A percentile compares a stretch with the other conserved stretches of the same genome.
Conservation (phyloP, 495 filamentous ascomycete genomes). For the Pyronema omphalodes region DNA sequence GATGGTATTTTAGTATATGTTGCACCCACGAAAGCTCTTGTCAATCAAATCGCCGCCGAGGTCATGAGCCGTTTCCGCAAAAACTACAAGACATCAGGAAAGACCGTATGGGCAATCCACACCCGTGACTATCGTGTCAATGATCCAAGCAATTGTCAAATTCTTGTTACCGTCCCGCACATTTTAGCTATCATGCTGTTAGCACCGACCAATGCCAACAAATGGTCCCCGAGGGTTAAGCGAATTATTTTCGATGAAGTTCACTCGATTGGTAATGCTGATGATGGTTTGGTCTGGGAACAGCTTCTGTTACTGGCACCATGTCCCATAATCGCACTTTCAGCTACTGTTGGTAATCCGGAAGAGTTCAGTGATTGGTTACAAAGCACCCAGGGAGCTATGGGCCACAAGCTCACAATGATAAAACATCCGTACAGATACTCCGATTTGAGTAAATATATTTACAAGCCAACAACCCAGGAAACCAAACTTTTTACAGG, state of each 20-base stretch:
- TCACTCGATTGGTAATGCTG: constrained; percentile 60
- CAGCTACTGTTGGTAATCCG: constrained; percentile 64
- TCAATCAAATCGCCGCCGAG: constrained; percentile 70
- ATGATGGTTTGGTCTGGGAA: constrained; percentile 68
- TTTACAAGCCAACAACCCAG: constrained; percentile 32
- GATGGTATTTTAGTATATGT: constrained; percentile 58
- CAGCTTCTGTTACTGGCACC: constrained; percentile 55
- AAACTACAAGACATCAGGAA: constrained; percentile 31
- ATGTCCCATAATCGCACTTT: constrained; percentile 64
- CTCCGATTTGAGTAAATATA: constrained; percentile 55
- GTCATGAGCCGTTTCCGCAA: constrained; percentile 51
- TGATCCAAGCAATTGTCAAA: constrained; percentile 49
- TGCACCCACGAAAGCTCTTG: constrained; percentile 63
- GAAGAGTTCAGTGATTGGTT: constrained; percentile 53
- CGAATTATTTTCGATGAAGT: constrained; percentile 72
- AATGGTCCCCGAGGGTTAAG: constrained; percentile 46
- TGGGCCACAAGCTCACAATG: constrained; percentile 41
- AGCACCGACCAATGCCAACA: constrained; percentile 41
- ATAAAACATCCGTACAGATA: constrained; percentile 48
- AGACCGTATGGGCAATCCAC: constrained; percentile 62
- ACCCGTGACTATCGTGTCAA: constrained; percentile 56
- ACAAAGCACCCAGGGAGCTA: constrained; percentile 33
- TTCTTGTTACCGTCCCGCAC: constrained; percentile 59
- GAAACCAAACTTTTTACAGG: constrained; percentile 31
- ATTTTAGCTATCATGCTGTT: constrained; percentile 66